These are phyloP conservation scores for Saccharomycopsis sp. DNA, from an alignment of 805 yeast genomes.

Conservation along the genomic window DNA sequence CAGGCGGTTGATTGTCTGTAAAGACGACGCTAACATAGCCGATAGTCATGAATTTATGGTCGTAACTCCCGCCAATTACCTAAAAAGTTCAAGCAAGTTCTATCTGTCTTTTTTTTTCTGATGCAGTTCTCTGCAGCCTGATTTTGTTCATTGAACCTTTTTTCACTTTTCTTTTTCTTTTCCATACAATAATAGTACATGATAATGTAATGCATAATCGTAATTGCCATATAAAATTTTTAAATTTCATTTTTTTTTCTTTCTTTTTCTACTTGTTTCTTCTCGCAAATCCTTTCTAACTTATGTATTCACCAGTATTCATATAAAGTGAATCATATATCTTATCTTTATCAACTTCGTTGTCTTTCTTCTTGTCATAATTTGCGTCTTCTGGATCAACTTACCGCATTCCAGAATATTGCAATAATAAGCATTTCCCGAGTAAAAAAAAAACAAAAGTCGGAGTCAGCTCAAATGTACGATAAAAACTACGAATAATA, in stretches of 20 bases:
- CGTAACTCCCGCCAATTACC: too few species aligned
- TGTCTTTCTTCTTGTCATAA: too few species aligned
- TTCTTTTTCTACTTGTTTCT: not conserved
- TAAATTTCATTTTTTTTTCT: not conserved
- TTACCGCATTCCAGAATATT: too few species aligned
- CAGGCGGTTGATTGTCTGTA: too few species aligned
- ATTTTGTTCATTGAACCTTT: not conserved
- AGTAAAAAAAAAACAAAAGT: too few species aligned
- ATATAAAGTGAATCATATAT: not conserved
- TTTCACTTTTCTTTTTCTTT: not conserved
- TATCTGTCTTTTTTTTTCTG: not conserved
- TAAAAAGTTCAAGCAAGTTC: not conserved
- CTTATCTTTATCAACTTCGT: not conserved
- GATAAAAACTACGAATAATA: not conserved
- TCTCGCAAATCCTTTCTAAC: not conserved
- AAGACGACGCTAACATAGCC: too few species aligned
- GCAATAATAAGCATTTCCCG: too few species aligned
- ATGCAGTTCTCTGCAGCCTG: not conserved
- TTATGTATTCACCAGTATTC: too few species aligned
- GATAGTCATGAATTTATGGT: too few species aligned
- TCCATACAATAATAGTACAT: not conserved
- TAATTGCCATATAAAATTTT: not conserved
- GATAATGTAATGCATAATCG: not conserved
- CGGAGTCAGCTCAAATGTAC: too few species aligned
- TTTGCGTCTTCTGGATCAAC: too few species aligned